Evolutionary conservation across 2,329 filamentous ascomycete genomes (phyloP), one percentile per base, ranked within the genome.

Genomic region (Colletotrichum navitas): DNA sequence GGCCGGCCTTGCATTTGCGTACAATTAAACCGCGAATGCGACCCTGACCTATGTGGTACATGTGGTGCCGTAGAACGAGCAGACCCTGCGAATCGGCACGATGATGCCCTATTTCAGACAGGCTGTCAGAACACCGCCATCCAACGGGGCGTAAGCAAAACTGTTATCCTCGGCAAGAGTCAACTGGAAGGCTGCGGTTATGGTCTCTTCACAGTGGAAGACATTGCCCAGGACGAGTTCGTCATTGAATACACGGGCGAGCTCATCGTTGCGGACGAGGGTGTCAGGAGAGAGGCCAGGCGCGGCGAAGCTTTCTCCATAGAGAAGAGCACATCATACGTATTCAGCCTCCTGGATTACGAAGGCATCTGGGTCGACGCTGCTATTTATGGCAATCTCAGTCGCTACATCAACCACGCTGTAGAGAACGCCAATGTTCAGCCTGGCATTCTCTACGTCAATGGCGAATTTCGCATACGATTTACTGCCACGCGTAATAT

Each of bases 161-260:
- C 87, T 4, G 88, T 94, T 0, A 80, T 93, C 3, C 83, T 94
- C 6, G 94, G 93, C 2, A 85, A 90, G 65, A 94, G 92, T 58
- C 89, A 90, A 72, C 87, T 95, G 16, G 85, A 88, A 63, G 86
- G 85, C 3, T 89, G 91, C 66, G 93, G 93, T 0, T 94, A 94
- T 74, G 94, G 93, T 0, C 84, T 96, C 0, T 95, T 92, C 77
- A 87, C 91, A 1, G 91, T 90, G 5, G 90, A 94, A 76, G 84
- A 89, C 66, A 90, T 94, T 72, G 83, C 83, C 4, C 85, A 88
- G 71, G 89, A 91, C 63, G 91, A 93, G n/a, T 95, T 93, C 75
- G 85, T 96, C 24, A 92, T 93, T 41, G 94, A 96, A 79, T 96
- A 96, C 78, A 90, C 90, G 2, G 94, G 94, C 58, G 94, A 96